Evolutionary conservation across 495 filamentous ascomycete species (phyloP), one percentile per base, ranked within the genome.

Genomic region (Lichenothelia convexa): DNA sequence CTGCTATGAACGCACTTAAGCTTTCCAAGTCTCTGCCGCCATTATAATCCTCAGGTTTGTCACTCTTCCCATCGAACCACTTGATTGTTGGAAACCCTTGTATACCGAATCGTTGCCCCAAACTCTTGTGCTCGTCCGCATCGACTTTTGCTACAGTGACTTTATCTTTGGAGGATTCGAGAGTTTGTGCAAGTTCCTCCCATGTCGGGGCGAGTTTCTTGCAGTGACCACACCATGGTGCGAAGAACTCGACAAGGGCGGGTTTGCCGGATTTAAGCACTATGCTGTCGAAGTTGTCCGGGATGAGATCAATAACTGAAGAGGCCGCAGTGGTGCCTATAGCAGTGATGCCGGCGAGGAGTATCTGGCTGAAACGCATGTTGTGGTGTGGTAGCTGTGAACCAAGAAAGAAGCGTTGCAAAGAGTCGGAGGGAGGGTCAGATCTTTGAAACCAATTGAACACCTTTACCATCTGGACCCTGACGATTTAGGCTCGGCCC

Each of bases 141-240:
- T 97, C 84, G 49, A 97, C 89, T 64, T 95, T 95, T 45, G 73
- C 89, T 49, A 97, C 81, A 49, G 70, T 72, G 20, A 97, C 73
- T 53, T 87, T 83, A 57, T 91, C 75, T 45, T 76, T 71, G 44
- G 74, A 71, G 43, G 67, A 73, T 26, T 73, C 71, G 54, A 80
- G 85, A 35, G 60, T 61, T 22, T 66, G 56, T 35, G 73, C 87
- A n/a, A 97, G 73, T 57, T 97, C 80, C 56, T 97, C 89, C 57
- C 89, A 97, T 36, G 89, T 63, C 27, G 89, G 89, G 16, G 86
- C 91, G 7, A 97, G 79, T 42, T 61, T 93, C 67, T 95, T 95
- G 80, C 89, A 97, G 70, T 97, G 83, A 32, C 91, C 91, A 58
- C 91, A 97, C 89, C 89, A 97, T 39, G 89, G 89, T 32, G 89